Evolutionary conservation across 805 yeast genomes (phyloP).

Genomic region (Blastobotrys americana): DNA sequence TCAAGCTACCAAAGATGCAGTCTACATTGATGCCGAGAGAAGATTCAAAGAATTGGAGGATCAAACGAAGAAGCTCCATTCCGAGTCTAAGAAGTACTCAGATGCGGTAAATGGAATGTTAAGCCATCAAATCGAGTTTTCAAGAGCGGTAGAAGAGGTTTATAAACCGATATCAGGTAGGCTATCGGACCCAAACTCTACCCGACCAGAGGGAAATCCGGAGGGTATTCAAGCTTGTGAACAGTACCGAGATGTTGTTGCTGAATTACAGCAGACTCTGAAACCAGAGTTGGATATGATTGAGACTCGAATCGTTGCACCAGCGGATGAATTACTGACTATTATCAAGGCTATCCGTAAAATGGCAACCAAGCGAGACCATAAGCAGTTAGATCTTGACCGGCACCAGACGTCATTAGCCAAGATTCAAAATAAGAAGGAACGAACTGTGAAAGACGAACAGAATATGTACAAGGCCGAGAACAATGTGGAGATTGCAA

Average conservation of each 20-base stretch:
- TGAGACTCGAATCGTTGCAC: slow-evolving; percentile 80
- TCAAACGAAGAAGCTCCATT: slow-evolving; percentile 83
- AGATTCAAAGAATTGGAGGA: slow-evolving; percentile 86
- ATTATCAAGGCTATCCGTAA: slow-evolving; percentile 79
- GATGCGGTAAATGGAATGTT: slow-evolving; percentile 91
- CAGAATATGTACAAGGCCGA: slow-evolving; percentile 84
- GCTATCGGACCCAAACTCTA: slow-evolving; percentile 78
- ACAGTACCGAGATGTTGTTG: slow-evolving; percentile 80
- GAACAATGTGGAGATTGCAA: slow-evolving; percentile 82
- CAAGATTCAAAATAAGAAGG: slow-evolving; percentile 76
- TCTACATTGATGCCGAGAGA: slow-evolving; percentile 91
- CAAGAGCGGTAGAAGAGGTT: slow-evolving; percentile 92
- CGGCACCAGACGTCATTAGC: slow-evolving; percentile 63
- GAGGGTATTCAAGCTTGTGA: slow-evolving; percentile 94
- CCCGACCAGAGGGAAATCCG: slow-evolving; percentile 88
- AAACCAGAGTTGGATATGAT: slow-evolving; percentile 91
- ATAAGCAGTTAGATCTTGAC: slow-evolving; percentile 90
- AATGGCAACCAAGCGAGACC: slow-evolving; percentile 93
- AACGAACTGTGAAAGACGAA: slow-evolving; percentile 81
- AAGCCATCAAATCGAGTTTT: slow-evolving; percentile 86
- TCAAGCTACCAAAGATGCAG: slow-evolving; percentile 63
- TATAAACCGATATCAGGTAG: slow-evolving; percentile 95
- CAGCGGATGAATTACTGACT: slow-evolving; percentile 83
- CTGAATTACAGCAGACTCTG: slow-evolving; percentile 74
- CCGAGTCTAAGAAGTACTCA: slow-evolving; percentile 85